Conservation (phyloP, 306 rosid species). For the Luffa aegyptiaca region DNA sequence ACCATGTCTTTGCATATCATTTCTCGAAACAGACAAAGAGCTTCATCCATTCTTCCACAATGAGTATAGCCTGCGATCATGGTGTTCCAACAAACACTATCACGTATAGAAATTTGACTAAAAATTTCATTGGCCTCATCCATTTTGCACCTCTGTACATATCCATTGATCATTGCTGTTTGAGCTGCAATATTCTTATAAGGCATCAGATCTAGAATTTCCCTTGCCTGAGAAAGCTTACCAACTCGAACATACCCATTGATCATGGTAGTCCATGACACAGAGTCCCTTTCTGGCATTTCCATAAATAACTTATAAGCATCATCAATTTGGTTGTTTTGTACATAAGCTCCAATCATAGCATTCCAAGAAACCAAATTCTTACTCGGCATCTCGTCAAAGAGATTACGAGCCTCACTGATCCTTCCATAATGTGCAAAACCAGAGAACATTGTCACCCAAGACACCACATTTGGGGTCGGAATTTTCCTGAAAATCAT, state of each 20-base stretch:
- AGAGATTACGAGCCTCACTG: slow-evolving; percentile 46
- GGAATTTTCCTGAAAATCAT: slow-evolving; percentile 47
- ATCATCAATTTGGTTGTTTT: slow-evolving; percentile 46
- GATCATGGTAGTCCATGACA: slow-evolving; percentile 81
- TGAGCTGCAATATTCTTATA: slow-evolving; percentile 54
- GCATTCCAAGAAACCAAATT: slow-evolving; percentile 89
- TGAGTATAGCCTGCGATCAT: slow-evolving; percentile 67
- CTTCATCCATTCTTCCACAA: slow-evolving; percentile 58
- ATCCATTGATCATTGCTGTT: slow-evolving; percentile 74
- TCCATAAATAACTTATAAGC: slow-evolving; percentile 45
- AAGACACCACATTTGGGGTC: slow-evolving; percentile 40
- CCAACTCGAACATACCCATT: slow-evolving; percentile 54
- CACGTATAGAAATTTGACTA: slow-evolving; percentile 30
- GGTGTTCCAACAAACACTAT: slow-evolving; percentile 73
- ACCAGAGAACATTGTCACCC: slow-evolving; percentile 71
- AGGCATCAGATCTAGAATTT: slow-evolving; percentile 53
- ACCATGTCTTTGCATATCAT: slow-evolving; percentile 53
- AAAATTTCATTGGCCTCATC: slow-evolving; percentile 59
- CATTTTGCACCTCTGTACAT: slow-evolving; percentile 41
- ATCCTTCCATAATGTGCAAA: slow-evolving; percentile 48
- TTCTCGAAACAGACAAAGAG: slow-evolving; percentile 42
- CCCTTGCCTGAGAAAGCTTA: slow-evolving; percentile 53
- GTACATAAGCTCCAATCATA: slow-evolving; percentile 65
- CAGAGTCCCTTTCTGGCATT: slow-evolving; percentile 56
- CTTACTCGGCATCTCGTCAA: slow-evolving; percentile 50